Conservation (phyloP, 148 eudicot genomes). For the Arctostaphylos glauca region DNA sequence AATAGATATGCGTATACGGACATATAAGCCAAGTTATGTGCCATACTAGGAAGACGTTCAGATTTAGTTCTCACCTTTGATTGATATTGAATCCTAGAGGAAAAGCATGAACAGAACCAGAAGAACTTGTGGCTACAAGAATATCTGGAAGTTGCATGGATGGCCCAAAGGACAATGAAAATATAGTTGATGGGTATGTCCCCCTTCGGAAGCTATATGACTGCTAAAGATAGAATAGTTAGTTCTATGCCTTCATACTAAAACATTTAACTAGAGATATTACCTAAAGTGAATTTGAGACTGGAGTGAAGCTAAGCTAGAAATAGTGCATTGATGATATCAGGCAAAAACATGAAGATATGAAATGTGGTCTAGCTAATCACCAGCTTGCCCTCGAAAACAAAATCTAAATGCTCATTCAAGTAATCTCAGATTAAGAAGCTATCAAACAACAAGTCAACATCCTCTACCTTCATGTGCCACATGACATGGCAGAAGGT, state of each 20-base stretch:
- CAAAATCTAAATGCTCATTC: background rate
- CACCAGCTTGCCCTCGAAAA: background rate
- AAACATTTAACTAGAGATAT: background rate
- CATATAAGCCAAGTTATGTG: background rate
- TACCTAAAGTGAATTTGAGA: background rate
- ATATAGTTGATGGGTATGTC: slow-evolving; percentile 78
- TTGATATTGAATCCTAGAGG: slow-evolving; percentile 50
- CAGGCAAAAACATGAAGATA: background rate
- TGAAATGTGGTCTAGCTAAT: background rate
- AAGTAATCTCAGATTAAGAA: background rate
- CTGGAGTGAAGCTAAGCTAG: slow-evolving; percentile 1
- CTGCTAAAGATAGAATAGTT: slow-evolving; percentile 44
- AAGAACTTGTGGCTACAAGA: slow-evolving; percentile 85
- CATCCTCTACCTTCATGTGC: slow-evolving; percentile 7
- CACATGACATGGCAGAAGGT: slow-evolving; percentile 1
- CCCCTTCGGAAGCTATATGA: slow-evolving; percentile 92
- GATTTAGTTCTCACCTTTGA: slow-evolving; percentile 52
- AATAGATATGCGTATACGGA: background rate
- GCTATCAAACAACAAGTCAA: slow-evolving; percentile 3
- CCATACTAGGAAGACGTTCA: slow-evolving; percentile 3
- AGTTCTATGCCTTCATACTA: slow-evolving; percentile 3
- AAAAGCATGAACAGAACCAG: slow-evolving; percentile 87
- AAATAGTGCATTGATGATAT: background rate
- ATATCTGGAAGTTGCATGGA: slow-evolving; percentile 69
- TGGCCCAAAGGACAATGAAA: slow-evolving; percentile 83